A percentile compares a stretch with the other conserved stretches of the same genome.
Conservation (phyloP, 805 yeast genomes). For the Zygoascus biomembranicola region DNA sequence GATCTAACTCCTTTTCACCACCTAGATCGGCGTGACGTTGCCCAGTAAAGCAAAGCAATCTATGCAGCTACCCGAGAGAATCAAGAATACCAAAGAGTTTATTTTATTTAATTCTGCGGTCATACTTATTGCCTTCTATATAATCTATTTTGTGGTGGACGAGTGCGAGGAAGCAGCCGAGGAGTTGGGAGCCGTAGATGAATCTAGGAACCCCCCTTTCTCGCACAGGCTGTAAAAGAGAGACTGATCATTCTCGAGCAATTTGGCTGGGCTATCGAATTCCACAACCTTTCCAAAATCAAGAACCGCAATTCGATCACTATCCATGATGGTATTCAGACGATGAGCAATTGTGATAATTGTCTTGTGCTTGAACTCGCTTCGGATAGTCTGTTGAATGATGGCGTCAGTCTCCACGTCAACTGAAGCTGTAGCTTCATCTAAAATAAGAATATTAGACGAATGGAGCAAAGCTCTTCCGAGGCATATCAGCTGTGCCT, state of each 20-base stretch:
- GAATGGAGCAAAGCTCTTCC: conserved; percentile 69
- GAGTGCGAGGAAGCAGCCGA: background rate
- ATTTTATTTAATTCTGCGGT: background rate
- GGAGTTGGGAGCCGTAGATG: background rate
- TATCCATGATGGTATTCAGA: conserved; percentile 70
- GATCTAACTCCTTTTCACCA: background rate
- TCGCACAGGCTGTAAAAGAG: conserved; percentile 73
- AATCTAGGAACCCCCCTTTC: conserved; percentile 58
- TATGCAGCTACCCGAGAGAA: background rate
- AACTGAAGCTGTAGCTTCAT: conserved; percentile 76
- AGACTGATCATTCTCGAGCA: conserved; percentile 58
- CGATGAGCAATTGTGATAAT: conserved; percentile 82
- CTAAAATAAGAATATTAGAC: conserved; percentile 61
- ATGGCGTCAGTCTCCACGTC: conserved; percentile 72
- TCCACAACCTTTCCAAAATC: conserved; percentile 64
- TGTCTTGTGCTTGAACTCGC: conserved; percentile 58
- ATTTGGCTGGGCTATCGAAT: conserved; percentile 58
- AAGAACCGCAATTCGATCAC: conserved; percentile 63
- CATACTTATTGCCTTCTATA: background rate
- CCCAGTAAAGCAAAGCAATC: background rate
- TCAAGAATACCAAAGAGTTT: background rate
- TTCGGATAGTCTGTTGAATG: conserved; percentile 67
- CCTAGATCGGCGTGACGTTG: background rate
- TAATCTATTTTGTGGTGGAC: background rate
- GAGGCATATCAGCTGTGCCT: conserved; percentile 68